Percentiles rank a stretch among this genome's conserved stretches.
These are phyloP conservation scores for Hsuehochloa calcarea DNA, from an alignment of 176 grass and related monocot species.

Conservation along the genomic window DNA sequence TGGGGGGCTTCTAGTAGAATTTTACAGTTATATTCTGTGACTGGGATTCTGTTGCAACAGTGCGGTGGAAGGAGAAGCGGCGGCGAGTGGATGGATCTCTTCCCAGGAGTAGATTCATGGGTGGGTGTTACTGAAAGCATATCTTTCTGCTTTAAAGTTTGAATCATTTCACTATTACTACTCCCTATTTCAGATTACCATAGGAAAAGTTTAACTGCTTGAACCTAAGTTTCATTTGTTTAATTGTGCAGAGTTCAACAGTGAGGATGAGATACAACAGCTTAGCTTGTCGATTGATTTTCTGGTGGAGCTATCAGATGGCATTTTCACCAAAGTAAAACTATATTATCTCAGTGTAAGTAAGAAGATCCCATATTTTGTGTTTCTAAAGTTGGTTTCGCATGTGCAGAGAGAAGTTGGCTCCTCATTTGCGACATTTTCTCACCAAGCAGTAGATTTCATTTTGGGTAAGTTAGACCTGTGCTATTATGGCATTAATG, in stretches of 20 bases:
- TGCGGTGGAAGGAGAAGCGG: conserved; percentile 81
- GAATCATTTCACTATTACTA: not conserved
- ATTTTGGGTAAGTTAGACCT: conserved; percentile 62
- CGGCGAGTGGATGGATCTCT: conserved; percentile 54
- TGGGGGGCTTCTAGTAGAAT: not conserved
- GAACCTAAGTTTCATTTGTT: conserved; percentile 17
- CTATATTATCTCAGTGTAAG: not conserved
- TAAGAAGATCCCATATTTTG: not conserved
- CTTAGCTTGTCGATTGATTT: conserved; percentile 81
- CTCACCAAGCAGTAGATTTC: conserved; percentile 88
- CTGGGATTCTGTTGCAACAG: conserved; percentile 41
- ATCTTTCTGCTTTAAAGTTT: not conserved
- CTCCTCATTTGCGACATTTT: conserved; percentile 69
- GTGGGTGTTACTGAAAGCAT: conserved; percentile 29
- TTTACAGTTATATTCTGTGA: conserved; percentile 16
- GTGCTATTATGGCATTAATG: not conserved
- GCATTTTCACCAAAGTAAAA: conserved; percentile 61
- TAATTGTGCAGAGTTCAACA: conserved; percentile 49
- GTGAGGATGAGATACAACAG: conserved; percentile 66
- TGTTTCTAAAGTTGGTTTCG: conserved; percentile 35
- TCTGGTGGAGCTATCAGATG: conserved; percentile 70
- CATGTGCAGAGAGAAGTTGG: conserved; percentile 49
- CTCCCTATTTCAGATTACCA: not conserved
- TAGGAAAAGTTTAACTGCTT: not conserved
- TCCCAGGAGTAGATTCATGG: conserved; percentile 50